Evolutionary conservation across 768 basidiomycete species (phyloP), one percentile per base, ranked within the genome.

Genomic region (Rhizopogon vinicolor): DNA sequence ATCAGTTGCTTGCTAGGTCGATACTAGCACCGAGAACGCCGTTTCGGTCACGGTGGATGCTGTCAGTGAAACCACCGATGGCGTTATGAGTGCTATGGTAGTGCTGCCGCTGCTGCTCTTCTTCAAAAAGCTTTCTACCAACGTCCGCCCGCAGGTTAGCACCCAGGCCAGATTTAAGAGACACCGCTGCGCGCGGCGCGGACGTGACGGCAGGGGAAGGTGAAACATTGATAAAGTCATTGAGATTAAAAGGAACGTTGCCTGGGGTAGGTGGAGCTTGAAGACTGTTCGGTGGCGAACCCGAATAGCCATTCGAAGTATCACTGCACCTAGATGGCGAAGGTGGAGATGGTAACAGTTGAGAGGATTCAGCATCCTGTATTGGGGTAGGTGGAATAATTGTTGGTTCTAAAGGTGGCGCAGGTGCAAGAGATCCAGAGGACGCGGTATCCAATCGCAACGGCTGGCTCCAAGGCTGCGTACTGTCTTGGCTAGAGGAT

Each of bases 201-300:
- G 65, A 54, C 13, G 68, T 72, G 14, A 76, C 68, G 12, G 77
- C 73, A 5, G 85, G 83, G 3, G 85, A 84, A 13, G 86, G 86
- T 25, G 87, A 88, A 39, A 84, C 84, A 60, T 89, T 83, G 64
- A 89, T 82, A 65, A 83, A 90, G 55, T 89, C 87, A 59, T 79
- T 79, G 56, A 87, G 74, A 66, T 87, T 85, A 70, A 89, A 87
- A 69, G 62, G 69, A 61, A 59, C 69, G 40, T 60, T 62, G 39
- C 58, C 70, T 28, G 74, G 73, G 3, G 73, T 73, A 7, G 74
- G 73, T 42, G 75, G 65, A 9, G 66, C 68, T 35, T 70, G 66
- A 33, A 65, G 44, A 33, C 53, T 54, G 33, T 41, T 56, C 22
- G 62, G 44, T 7, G 57, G 49, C 40, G 59, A 53, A 39, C 18